A percentile compares a stretch with the other conserved stretches of the same genome.
Conservation (phyloP, 176 grass and related monocot species). For the Carex cristatella region DNA sequence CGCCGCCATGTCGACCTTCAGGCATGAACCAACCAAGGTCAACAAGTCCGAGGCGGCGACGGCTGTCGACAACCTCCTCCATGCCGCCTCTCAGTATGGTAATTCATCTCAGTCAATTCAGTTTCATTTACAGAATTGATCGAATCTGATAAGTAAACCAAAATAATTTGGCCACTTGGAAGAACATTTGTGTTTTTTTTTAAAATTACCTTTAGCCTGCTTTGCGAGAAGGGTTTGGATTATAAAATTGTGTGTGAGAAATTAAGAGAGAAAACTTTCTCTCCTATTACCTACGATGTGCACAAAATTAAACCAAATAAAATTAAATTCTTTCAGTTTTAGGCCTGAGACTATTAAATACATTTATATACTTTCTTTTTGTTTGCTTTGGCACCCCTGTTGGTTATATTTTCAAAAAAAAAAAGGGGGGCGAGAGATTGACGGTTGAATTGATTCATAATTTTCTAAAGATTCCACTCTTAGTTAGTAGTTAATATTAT, state of each 20-base stretch:
- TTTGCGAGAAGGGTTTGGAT: not conserved
- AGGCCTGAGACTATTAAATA: not conserved
- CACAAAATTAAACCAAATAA: not conserved
- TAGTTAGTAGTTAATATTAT: not conserved
- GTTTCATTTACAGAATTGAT: not conserved
- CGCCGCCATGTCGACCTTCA: slow-evolving; percentile 16
- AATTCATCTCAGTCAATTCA: not conserved
- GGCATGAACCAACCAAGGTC: slow-evolving; percentile 4
- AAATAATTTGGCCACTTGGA: not conserved
- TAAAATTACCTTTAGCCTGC: not conserved
- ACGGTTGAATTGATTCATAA: not conserved
- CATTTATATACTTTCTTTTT: not conserved
- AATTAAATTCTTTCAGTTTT: not conserved
- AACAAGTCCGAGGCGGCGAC: slow-evolving; percentile 1
- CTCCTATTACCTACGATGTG: not conserved
- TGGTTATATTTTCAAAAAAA: not conserved
- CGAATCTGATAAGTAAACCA: not conserved
- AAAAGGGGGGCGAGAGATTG: not conserved
- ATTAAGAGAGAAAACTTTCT: not conserved
- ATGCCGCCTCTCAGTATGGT: slow-evolving; percentile 23
- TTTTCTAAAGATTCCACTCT: not conserved
- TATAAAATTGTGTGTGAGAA: not conserved
- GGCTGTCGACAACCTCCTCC: slow-evolving; percentile 7
- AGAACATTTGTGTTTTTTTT: not conserved
- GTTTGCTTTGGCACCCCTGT: not conserved